Base-by-base conservation (phyloP, 2,329 filamentous ascomycete species). In the Pseudocercospora macadamiae region DNA sequence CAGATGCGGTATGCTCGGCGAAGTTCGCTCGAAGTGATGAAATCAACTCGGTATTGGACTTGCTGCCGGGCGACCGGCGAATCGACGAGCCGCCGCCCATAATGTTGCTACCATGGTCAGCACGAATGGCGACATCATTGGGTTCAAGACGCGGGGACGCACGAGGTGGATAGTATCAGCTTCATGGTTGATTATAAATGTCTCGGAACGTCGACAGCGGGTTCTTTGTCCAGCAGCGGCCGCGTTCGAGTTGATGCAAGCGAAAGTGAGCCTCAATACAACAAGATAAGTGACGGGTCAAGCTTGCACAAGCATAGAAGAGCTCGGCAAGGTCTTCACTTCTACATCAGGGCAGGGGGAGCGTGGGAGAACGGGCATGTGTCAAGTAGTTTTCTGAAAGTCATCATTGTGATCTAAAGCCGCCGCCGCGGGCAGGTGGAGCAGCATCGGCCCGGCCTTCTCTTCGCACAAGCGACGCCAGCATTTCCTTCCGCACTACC, bases 31-130 rank as follows among this genome's bases (percentile, higher is more conserved):
- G 89, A 16, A 99, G 84, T 2, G 92, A 91, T 70, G 91, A 93
- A 64, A 92, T 89, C 68, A 99, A 85, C 76, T 99, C 95, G 14
- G 47, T 87, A 74, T 97, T 97, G 55, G 93, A 97, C 73, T 93
- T 91, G 72, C 87, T 87, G 65, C 86, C 85, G 60, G 87, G 83
- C 14, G 88, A 86, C 70, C 90, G 90, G 63, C 91, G 88, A 74
- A 96, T 89, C 63, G 96, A 88, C 49, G 91, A 89, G 57, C 90
- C 90, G 64, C 86, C 87, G 68, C 88, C 88, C 83, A 96, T 91
- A 74, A 96, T 89, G 80, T 96, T 97, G 71, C 85, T 87, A 69
- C 48, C 55, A 62, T 54, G 53, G 64, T 73, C 67, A 67, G 68
- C 55, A 52, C 10, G 9, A 30, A 39, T 52, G 36, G 54, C 58